Evolutionary conservation across 768 basidiomycete species (phyloP), one percentile per base, ranked within the genome.

Genomic region (Daedalea quercina): DNA sequence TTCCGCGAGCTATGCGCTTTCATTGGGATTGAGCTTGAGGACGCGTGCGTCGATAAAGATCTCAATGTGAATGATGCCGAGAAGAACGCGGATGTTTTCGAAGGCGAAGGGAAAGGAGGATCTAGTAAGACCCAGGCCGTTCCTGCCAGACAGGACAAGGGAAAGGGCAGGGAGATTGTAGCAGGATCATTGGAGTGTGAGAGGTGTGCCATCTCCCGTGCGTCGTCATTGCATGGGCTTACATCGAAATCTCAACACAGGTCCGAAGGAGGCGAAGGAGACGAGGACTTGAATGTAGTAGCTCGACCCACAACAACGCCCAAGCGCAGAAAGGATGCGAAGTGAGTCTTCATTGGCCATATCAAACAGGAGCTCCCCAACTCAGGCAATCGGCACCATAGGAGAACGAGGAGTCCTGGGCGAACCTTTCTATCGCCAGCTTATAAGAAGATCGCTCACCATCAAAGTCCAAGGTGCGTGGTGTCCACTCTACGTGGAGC

Each of bases 1-100:
- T 42, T 51, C 26, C 24, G 31, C 17, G 54, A 56, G 37, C 9
- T 56, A 17, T 47, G 31, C 34, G 47, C 25, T 6, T 19, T 53
- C 12, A 43, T 24, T 31, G 47, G 28, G 4, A 3, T 48, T 6
- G 19, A 34, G 12, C 7, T 44, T 9, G 37, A 40, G 37, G 37
- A 40, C 37, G 37, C 7, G 13, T 6, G 19, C 15, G 17, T 19
- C 15, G 37, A 15, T 15, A 15, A 40, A 15, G 15, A 15, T 40
- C 8, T 8, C 37, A 15, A 15, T 15, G 37, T 6, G 7, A 3
- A 6, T 15, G 37, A 40, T 4, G 37, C 3, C 37, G 15, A 40
- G 15, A 6, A 17, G 37, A 15, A 15, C 19, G 19, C 37, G 19
- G 19, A 17, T 9, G 34, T 35, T 35, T 35, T 17, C 17, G 34